A percentile compares a stretch with the other conserved stretches of the same genome.
These are phyloP conservation scores for Sedum album DNA, from an alignment of 164 flowering plant species.

Conservation along the genomic window DNA sequence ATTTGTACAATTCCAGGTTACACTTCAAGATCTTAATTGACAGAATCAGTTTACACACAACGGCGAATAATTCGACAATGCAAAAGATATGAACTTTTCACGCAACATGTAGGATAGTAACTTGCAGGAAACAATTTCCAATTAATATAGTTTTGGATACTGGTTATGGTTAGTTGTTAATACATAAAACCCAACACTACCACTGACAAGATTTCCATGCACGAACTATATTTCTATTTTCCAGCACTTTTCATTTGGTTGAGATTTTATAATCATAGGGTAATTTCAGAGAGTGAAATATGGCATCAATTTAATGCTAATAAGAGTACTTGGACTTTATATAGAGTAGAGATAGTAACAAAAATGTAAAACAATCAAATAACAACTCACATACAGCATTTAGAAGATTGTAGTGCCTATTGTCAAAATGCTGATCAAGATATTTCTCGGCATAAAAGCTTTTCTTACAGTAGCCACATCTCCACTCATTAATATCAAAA, in stretches of 20 bases:
- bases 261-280: too few species aligned
- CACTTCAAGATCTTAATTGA: background rate
- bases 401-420: constrained; percentile 74
- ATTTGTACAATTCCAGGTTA: constrained; percentile 1
- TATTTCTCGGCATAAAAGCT: constrained; percentile 78
- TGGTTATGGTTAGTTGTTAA: too few species aligned
- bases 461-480: constrained; percentile 93
- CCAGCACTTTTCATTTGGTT: too few species aligned
- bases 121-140: background rate
- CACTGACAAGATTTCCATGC: too few species aligned
- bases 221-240: too few species aligned
- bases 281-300: too few species aligned
- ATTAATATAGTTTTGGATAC: background rate
- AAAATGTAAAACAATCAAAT: constrained; percentile 1
- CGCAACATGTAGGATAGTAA: background rate
- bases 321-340: too few species aligned
- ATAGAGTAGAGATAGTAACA: background rate
- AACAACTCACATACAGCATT: constrained; percentile 55
- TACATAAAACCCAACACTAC: too few species aligned
- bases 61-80: background rate
- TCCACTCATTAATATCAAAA: constrained; percentile 77
- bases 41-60: background rate
- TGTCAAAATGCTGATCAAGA: constrained; percentile 91
- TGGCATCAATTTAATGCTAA: too few species aligned
- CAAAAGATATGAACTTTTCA: background rate